Evolutionary conservation across 306 rosid genomes (phyloP).

Genomic region (Quercus aquifolioides): DNA sequence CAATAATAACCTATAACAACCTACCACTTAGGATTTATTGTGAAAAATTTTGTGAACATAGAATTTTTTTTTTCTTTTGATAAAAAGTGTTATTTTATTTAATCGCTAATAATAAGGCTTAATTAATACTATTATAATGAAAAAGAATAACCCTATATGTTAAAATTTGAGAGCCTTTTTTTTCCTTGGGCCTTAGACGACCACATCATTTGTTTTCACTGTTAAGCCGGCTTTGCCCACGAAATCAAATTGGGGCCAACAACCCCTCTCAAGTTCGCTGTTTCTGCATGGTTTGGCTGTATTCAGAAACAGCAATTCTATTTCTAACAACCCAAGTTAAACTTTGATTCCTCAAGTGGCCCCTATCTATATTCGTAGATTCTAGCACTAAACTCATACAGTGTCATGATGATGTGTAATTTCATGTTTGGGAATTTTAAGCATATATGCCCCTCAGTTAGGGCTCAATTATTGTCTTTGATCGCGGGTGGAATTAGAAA

Average conservation of each 20-base stretch:
- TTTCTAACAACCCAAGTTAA: not conserved
- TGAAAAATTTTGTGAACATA: too few species aligned
- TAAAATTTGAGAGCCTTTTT: too few species aligned
- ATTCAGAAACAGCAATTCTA: constrained; percentile 2
- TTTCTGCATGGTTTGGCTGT: not conserved
- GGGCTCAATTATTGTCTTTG: not conserved
- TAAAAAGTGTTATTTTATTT: too few species aligned
- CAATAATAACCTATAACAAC: too few species aligned
- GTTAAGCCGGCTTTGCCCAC: not conserved
- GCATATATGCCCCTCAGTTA: not conserved
- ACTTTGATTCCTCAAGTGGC: not conserved
- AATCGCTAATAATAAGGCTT: too few species aligned
- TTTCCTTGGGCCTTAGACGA: too few species aligned
- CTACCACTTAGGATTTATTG: too few species aligned
- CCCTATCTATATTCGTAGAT: not conserved
- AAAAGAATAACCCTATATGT: too few species aligned
- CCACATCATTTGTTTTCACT: too few species aligned
- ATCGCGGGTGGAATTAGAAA: too few species aligned
- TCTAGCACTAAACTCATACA: not conserved
- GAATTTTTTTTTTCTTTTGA: too few species aligned
- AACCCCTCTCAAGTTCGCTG: not conserved
- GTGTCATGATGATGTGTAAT: constrained; percentile 26
- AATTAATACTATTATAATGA: too few species aligned
- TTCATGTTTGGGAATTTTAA: not conserved
- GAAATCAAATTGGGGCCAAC: constrained; percentile 28